These are phyloP conservation scores for Camellia lanceoleosa DNA, from an alignment of 148 eudicot genomes.

Conservation along the genomic window DNA sequence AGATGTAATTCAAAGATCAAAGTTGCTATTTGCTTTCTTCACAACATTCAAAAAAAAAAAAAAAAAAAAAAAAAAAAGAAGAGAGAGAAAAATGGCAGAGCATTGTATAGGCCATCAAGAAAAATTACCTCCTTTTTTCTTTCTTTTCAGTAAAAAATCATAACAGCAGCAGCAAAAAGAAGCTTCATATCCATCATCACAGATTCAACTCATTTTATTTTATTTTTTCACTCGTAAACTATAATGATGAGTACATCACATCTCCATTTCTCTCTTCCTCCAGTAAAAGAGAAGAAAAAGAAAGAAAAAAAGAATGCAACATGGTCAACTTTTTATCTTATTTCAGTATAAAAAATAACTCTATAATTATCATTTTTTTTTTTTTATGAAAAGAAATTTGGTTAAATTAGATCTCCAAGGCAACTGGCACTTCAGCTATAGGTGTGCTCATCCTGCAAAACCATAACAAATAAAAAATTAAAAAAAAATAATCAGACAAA, in stretches of 20 bases:
- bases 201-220: slow-evolving; percentile 10
- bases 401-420: background rate
- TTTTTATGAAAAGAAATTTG: background rate
- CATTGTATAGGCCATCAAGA: background rate
- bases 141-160: background rate
- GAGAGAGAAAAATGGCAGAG: no score
- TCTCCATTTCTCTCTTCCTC: slow-evolving; percentile 7
- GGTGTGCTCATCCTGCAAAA: slow-evolving; percentile 24
- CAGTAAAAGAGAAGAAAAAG: background rate
- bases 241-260: background rate
- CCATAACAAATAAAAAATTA: background rate
- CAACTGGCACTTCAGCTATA: background rate
- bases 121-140: background rate
- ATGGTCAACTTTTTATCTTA: slow-evolving; percentile 13
- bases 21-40: slow-evolving; percentile 12
- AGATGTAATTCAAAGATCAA: background rate
- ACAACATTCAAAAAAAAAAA: background rate
- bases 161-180: slow-evolving; percentile 2
- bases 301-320: background rate
- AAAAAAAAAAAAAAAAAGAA: fast-evolving
- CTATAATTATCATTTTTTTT: no score
- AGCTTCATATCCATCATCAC: slow-evolving; percentile 15
- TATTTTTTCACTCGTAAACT: background rate
- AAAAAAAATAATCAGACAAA: background rate
- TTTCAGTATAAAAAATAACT: background rate